Percentiles rank a stretch among this genome's conserved stretches.
These are phyloP conservation scores for Tricholoma hemisulphureum DNA, from an alignment of 768 basidiomycete species.

Conservation along the genomic window DNA sequence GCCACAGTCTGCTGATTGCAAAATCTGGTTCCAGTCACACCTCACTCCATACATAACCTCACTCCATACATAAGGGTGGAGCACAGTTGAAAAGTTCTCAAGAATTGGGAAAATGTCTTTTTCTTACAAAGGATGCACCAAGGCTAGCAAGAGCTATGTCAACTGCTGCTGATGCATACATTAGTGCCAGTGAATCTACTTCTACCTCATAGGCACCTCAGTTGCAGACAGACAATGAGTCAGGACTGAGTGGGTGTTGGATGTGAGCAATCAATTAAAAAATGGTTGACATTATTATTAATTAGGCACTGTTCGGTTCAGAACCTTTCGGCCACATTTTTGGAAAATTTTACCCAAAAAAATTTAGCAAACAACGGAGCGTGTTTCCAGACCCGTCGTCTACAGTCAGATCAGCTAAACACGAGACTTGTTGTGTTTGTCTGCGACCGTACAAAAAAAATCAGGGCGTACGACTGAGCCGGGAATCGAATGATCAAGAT, in stretches of 20 bases:
- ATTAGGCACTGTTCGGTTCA: too few species aligned
- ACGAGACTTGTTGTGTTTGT: too few species aligned
- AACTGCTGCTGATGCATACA: background rate
- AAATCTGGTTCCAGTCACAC: slow-evolving; percentile 19
- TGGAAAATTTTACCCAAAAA: too few species aligned
- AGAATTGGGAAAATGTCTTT: background rate
- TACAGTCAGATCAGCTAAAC: too few species aligned
- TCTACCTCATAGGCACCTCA: background rate
- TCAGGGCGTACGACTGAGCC: too few species aligned
- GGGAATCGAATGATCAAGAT: too few species aligned
- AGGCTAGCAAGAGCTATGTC: background rate
- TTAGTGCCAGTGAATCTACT: background rate
- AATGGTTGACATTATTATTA: background rate
- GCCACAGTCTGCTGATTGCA: slow-evolving; percentile 18
- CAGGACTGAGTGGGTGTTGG: background rate
- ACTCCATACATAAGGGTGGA: slow-evolving; percentile 7
- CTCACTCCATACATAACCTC: too few species aligned
- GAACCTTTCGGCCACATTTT: too few species aligned
- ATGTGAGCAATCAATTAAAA: background rate
- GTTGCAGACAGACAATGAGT: background rate
- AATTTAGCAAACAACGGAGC: too few species aligned
- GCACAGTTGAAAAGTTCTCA: background rate
- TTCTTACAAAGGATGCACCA: background rate
- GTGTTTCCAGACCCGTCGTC: too few species aligned
- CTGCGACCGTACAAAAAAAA: too few species aligned